Conservation (phyloP, 768 basidiomycete genomes). For the Auricularia heimuer region DNA sequence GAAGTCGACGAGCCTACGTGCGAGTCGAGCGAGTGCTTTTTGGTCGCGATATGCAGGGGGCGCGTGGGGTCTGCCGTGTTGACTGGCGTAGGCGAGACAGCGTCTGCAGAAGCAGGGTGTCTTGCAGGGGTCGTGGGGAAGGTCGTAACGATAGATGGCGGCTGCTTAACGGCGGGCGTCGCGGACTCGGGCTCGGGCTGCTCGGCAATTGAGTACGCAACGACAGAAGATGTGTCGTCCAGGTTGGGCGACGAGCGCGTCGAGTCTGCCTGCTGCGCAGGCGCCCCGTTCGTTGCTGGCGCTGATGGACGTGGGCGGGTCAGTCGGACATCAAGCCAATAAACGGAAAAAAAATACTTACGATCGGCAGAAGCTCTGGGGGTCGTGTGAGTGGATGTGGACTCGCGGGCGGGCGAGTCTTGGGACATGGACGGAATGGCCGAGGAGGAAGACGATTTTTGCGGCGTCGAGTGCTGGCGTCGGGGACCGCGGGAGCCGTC, state of each 20-base stretch:
- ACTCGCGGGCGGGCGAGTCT: background rate
- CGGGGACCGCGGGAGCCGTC: slow-evolving; percentile 9
- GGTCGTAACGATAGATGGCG: background rate
- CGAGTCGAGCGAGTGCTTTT: slow-evolving; percentile 4
- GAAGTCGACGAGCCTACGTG: background rate
- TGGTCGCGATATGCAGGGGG: background rate
- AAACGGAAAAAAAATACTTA: background rate
- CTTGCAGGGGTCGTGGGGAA: background rate
- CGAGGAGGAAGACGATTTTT: background rate
- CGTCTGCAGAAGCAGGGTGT: background rate
- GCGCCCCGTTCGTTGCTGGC: background rate
- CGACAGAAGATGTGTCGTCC: background rate
- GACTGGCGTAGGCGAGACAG: background rate
- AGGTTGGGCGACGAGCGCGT: background rate
- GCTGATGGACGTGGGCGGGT: background rate
- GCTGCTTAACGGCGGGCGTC: background rate
- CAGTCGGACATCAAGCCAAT: too few relatives aligned
- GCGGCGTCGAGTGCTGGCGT: background rate
- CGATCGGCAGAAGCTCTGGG: background rate
- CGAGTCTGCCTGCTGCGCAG: background rate
- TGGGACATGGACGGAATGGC: background rate
- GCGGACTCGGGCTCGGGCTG: background rate
- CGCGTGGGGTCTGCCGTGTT: background rate
- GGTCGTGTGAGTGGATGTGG: background rate
- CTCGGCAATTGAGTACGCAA: background rate